Base-by-base conservation (phyloP, 306 rosid species). In the Medicago truncatula region DNA sequence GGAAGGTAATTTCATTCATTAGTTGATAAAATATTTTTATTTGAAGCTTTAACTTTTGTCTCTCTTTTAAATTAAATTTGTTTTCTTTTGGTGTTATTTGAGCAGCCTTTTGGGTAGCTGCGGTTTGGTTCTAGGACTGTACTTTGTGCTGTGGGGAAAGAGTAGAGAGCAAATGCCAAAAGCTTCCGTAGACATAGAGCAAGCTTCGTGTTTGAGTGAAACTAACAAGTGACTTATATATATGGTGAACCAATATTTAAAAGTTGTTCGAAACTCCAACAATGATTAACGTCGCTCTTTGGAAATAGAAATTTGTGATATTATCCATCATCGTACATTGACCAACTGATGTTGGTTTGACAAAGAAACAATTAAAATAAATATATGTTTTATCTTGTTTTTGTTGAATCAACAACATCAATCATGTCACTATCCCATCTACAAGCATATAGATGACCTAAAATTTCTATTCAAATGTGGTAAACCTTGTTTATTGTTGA, bases 71-170 rank as follows among this genome's bases (percentile, higher is more conserved):
- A 20, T 18, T 34, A 53, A 21, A 40, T n/a, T 11, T 23, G 71
- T 38, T 8, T 56, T n/a, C 0, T 53, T 71, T 46, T 18, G 64
- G 15, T 21, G 49, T 80, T 40, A 41, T 41, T 70, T 28, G 6
- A 81, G 11, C 87, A 93, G 98, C 60, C 20, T 93, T 38, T 60
- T 93, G 50, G 98, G 98, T 40, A 92, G 90, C 18, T 7, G 83
- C 4, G 59, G 80, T 18, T 60, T 92, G 88, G 90, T 87, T 68
- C 56, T 87, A 60, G 93, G 94, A 73, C 87, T 93, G 25, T 93
- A 88, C 71, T 82, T 85, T 43, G 92, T 93, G 66, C 71, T 93
- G 77, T 90, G 98, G 96, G 98, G 87, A 6, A 93, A 93, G 76
- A 86, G 85, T 28, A 90, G 78, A 82, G 98, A 93, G 70, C 67